A percentile compares a stretch with the other conserved stretches of the same genome.
Evolutionary conservation across 192 early-diverging fungal genomes (phyloP).

Genomic region (Coemansia sp.): DNA sequence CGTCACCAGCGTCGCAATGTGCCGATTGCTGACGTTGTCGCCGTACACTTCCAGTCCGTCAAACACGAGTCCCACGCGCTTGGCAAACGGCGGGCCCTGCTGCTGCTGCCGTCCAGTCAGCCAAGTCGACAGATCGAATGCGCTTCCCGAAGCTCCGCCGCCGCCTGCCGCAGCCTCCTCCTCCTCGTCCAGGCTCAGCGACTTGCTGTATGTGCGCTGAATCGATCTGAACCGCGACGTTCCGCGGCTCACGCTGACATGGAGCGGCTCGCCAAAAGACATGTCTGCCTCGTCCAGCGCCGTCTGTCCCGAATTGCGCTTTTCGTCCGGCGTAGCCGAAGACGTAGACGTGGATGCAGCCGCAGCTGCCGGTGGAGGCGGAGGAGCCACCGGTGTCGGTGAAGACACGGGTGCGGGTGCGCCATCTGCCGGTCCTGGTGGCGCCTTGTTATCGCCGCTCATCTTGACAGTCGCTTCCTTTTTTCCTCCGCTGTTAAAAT

Average conservation of each 20-base stretch:
- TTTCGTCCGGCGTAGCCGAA: background rate
- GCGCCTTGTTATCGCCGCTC: too few relatives aligned
- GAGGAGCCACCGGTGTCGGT: background rate
- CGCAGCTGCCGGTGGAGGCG: background rate
- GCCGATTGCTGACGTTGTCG: slow-evolving; percentile 27
- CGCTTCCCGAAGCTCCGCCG: background rate
- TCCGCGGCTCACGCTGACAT: slow-evolving; percentile 43
- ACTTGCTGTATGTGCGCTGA: slow-evolving; percentile 48
- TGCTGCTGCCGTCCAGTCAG: slow-evolving; percentile 31
- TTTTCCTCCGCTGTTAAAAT: too few relatives aligned
- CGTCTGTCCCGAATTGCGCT: background rate
- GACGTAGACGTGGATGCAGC: too few relatives aligned
- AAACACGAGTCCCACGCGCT: slow-evolving; percentile 51
- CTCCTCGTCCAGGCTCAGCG: slow-evolving; percentile 23
- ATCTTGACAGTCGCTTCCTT: too few relatives aligned
- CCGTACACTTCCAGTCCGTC: slow-evolving; percentile 44
- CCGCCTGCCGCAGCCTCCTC: slow-evolving; percentile 24
- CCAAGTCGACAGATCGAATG: slow-evolving; percentile 37
- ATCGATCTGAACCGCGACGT: slow-evolving; percentile 39
- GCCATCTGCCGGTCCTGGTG: too few relatives aligned
- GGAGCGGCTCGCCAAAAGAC: slow-evolving; percentile 51
- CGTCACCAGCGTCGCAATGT: slow-evolving; percentile 46
- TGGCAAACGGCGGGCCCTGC: slow-evolving; percentile 46
- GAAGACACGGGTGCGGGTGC: too few relatives aligned
- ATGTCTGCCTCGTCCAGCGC: slow-evolving; percentile 20